Percentiles rank a stretch among this genome's conserved stretches.
Conservation (phyloP, 2,329 filamentous ascomycete genomes). For the Aspergillus fructus region DNA sequence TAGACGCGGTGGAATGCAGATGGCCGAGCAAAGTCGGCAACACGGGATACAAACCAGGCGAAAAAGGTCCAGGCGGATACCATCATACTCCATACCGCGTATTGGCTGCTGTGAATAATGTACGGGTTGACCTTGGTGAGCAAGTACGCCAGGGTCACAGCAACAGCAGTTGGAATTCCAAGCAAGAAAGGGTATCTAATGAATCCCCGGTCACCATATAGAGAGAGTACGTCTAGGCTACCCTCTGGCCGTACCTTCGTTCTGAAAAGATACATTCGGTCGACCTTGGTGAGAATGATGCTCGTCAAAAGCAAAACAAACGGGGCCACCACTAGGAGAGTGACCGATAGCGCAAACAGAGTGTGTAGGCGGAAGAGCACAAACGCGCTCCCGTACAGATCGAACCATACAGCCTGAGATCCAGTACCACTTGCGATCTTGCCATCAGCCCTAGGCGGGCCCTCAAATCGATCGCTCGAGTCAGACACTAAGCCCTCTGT, state of each 20-base stretch:
- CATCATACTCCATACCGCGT: constrained; percentile 86
- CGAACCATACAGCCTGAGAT: constrained; percentile 84
- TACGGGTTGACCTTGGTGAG: constrained; percentile 81
- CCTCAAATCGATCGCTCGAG: constrained; percentile 65
- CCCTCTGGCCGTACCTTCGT: constrained; percentile 62
- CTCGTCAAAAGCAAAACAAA: constrained; percentile 69
- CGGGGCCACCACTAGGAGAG: constrained; percentile 76
- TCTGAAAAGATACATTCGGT: constrained; percentile 88
- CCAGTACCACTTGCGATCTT: constrained; percentile 67
- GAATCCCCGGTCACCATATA: constrained; percentile 78
- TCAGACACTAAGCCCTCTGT: constrained; percentile 69
- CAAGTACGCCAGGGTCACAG: constrained; percentile 71
- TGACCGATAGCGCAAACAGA: constrained; percentile 84
- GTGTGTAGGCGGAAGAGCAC: constrained; percentile 77
- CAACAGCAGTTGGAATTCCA: constrained; percentile 64
- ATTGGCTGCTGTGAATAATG: constrained; percentile 87
- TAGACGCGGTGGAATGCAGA: constrained; percentile 84
- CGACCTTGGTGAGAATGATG: constrained; percentile 65
- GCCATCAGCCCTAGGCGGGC: constrained; percentile 55
- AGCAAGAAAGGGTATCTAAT: constrained; percentile 81
- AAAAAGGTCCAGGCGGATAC: constrained; percentile 75
- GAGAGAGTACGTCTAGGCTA: constrained; percentile 58
- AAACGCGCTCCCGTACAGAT: constrained; percentile 78
- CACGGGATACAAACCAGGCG: constrained; percentile 79
- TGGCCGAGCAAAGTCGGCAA: constrained; percentile 76